Evolutionary conservation across 805 yeast genomes (phyloP).

Genomic region (Candida maris): DNA sequence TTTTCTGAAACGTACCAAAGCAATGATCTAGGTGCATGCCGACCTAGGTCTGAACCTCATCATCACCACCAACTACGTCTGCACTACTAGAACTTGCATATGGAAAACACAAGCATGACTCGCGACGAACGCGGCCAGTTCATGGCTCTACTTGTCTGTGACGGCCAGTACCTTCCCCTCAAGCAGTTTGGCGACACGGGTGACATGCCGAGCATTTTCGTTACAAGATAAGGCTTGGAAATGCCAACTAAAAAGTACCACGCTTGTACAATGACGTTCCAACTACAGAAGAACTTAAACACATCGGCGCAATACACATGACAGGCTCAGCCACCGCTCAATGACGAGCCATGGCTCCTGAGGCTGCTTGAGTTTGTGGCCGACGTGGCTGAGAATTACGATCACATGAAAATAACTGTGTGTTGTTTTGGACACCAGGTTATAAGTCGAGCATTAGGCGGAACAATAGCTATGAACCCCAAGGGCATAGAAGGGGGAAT

Average conservation of each 20-base stretch:
- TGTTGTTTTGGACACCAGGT: constrained; percentile 90
- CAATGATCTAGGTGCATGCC: too few relatives aligned
- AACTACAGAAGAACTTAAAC: constrained; percentile 20
- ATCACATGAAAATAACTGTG: constrained; percentile 56
- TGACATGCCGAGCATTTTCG: constrained; percentile 8
- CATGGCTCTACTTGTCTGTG: constrained; percentile 9
- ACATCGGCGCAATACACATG: constrained; percentile 41
- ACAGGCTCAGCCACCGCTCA: constrained; percentile 50
- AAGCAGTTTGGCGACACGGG: constrained; percentile 6
- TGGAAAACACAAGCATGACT: too few relatives aligned
- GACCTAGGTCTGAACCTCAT: too few relatives aligned
- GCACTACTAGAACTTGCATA: too few relatives aligned
- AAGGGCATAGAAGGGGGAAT: constrained; percentile 75
- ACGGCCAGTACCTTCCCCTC: constrained; percentile 2
- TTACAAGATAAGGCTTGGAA: constrained; percentile 8
- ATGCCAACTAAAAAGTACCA: constrained; percentile 13
- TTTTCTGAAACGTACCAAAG: too few relatives aligned
- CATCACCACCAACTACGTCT: too few relatives aligned
- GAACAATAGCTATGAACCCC: constrained; percentile 51
- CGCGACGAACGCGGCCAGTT: too few relatives aligned
- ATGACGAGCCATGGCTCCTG: constrained; percentile 39
- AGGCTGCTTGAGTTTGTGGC: constrained; percentile 36
- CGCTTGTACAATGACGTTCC: constrained; percentile 16
- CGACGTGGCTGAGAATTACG: constrained; percentile 11
- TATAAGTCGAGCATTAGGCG: constrained; percentile 62